Evolutionary conservation across 2,329 filamentous ascomycete genomes (phyloP).

Genomic region (Phaeosphaeriaceae sp.): DNA sequence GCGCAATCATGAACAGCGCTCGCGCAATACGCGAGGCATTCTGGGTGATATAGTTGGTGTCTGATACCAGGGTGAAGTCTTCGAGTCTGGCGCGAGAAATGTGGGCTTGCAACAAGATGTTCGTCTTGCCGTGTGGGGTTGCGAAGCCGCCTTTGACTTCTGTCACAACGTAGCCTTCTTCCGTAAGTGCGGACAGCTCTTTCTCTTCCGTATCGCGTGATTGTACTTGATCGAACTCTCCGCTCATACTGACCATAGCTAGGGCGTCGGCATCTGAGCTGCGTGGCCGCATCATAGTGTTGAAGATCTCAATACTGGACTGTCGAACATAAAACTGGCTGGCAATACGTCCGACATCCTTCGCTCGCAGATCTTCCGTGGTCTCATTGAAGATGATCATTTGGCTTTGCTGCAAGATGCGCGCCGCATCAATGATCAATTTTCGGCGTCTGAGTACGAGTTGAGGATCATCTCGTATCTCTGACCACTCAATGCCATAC

Average conservation of each 20-base stretch:
- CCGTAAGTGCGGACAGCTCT: constrained; percentile 78
- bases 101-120: constrained; percentile 91
- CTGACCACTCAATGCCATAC: constrained; percentile 95
- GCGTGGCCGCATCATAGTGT: constrained; percentile 86
- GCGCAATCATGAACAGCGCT: constrained; percentile 94
- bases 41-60: constrained; percentile 93
- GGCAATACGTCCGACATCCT: constrained; percentile 94
- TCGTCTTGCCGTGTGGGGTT: constrained; percentile 87
- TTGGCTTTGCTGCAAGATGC: constrained; percentile 87
- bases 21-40: constrained; percentile 94
- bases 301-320: constrained; percentile 94
- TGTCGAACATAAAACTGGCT: constrained; percentile 97
- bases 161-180: constrained; percentile 73
- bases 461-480: constrained; percentile 85
- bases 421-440: constrained; percentile 86
- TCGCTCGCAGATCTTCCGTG: constrained; percentile 90
- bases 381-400: constrained; percentile 99
- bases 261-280: constrained; percentile 91
- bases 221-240: constrained; percentile 97
- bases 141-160: constrained; percentile 75
- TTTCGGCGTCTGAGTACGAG: constrained; percentile 86
- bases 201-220: constrained; percentile 88
- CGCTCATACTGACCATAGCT: constrained; percentile 96
- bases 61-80: constrained; percentile 91
- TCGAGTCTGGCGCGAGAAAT: constrained; percentile 88